These are phyloP conservation scores for Trichoderma endophyticum DNA, from an alignment of 2,329 filamentous ascomycete species.

Conservation along the genomic window DNA sequence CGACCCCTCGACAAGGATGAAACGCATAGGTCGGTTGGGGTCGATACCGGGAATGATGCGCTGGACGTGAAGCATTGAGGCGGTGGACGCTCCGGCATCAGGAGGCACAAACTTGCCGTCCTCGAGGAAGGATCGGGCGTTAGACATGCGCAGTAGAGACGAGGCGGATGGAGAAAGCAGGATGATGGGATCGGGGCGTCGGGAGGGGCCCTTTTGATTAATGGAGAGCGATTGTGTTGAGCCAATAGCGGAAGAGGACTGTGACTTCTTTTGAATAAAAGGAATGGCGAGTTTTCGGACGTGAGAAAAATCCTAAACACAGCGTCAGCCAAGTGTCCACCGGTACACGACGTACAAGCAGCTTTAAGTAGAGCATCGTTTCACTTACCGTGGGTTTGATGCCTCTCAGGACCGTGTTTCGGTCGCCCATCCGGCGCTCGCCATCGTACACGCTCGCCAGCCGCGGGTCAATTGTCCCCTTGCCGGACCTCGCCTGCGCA, in stretches of 20 bases:
- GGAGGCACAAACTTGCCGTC: slow-evolving; percentile 76
- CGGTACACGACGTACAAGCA: background rate
- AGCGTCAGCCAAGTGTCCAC: background rate
- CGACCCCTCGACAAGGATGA: slow-evolving; percentile 91
- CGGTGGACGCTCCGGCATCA: slow-evolving; percentile 63
- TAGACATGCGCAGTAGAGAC: slow-evolving; percentile 89
- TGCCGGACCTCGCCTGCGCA: slow-evolving; percentile 51
- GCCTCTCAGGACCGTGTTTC: slow-evolving; percentile 82
- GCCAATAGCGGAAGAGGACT: slow-evolving; percentile 39
- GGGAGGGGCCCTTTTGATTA: slow-evolving; percentile 50
- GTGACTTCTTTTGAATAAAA: slow-evolving; percentile 65
- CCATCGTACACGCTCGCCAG: slow-evolving; percentile 86
- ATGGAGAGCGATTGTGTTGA: slow-evolving; percentile 48
- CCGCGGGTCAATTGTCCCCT: slow-evolving; percentile 72
- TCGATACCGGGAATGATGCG: slow-evolving; percentile 72
- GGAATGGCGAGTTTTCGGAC: slow-evolving; percentile 80
- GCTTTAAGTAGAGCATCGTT: background rate
- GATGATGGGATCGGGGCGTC: slow-evolving; percentile 80
- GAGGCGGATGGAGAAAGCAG: slow-evolving; percentile 94
- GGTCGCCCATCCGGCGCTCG: slow-evolving; percentile 87
- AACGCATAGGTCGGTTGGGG: slow-evolving; percentile 71
- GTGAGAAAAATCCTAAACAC: slow-evolving; percentile 79
- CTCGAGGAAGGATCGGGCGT: slow-evolving; percentile 92
- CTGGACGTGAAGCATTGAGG: slow-evolving; percentile 81
- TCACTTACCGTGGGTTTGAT: slow-evolving; percentile 77